Conservation (phyloP, 2,329 filamentous ascomycete genomes). For the Trichoderma atroviride region DNA sequence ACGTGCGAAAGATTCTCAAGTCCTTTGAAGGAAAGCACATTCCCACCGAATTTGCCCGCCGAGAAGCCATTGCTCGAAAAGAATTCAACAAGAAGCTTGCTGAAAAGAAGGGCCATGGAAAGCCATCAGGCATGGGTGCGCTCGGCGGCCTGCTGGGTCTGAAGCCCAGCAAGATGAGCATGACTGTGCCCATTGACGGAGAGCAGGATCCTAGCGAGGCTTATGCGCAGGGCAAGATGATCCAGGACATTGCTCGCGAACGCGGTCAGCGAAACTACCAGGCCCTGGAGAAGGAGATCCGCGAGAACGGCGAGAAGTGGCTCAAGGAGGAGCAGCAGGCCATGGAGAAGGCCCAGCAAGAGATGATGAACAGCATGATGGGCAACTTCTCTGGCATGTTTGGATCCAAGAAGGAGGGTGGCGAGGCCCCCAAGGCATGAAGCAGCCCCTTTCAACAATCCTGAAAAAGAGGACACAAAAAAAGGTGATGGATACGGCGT, state of each 20-base stretch:
- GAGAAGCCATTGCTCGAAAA: conserved; percentile 82
- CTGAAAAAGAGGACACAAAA: background rate
- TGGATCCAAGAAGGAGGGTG: conserved; percentile 28
- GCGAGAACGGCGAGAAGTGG: conserved; percentile 93
- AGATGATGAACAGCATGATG: conserved; percentile 92
- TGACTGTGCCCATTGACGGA: conserved; percentile 63
- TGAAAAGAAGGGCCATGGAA: conserved; percentile 63
- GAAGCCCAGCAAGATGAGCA: conserved; percentile 67
- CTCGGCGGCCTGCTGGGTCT: conserved; percentile 76
- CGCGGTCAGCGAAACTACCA: conserved; percentile 89
- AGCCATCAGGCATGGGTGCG: conserved; percentile 65
- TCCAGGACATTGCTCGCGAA: conserved; percentile 92
- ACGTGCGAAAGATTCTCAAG: conserved; percentile 83
- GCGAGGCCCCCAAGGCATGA: conserved; percentile 30
- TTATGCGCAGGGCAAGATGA: conserved; percentile 91
- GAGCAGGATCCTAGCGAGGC: conserved; percentile 74
- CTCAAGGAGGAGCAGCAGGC: conserved; percentile 88
- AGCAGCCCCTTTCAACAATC: background rate
- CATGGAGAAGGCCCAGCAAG: conserved; percentile 86
- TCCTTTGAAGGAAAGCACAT: conserved; percentile 90
- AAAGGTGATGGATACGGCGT: background rate
- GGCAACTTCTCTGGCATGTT: conserved; percentile 58
- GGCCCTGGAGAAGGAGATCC: conserved; percentile 84
- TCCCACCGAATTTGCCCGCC: conserved; percentile 82
- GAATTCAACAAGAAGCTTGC: conserved; percentile 80